Percentiles rank a stretch among this genome's conserved stretches.
These are phyloP conservation scores for Dipteronia dyeriana DNA, from an alignment of 345 rosid genomes.

Conservation along the genomic window DNA sequence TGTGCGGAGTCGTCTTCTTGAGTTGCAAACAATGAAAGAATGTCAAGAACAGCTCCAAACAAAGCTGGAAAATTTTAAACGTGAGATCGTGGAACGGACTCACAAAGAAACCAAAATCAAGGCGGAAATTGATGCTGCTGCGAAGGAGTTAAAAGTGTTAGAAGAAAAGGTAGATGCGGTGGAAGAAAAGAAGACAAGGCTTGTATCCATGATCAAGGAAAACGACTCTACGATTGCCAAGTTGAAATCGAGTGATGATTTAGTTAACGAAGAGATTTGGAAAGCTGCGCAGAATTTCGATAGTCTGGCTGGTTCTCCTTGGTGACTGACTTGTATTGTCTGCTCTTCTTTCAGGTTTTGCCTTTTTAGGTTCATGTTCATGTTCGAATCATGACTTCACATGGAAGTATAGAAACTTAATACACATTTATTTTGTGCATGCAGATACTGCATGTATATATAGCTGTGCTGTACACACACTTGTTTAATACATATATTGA, in stretches of 20 bases:
- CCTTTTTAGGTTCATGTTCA: too few relatives aligned
- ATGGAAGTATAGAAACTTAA: too few relatives aligned
- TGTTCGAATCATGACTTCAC: too few relatives aligned
- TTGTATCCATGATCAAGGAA: conserved; percentile 11
- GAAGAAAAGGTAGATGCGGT: conserved; percentile 1
- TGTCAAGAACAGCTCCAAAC: conserved; percentile 20
- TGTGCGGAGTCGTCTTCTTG: conserved; percentile 9
- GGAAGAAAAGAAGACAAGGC: not conserved
- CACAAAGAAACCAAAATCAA: conserved; percentile 8
- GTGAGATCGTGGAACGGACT: conserved; percentile 13
- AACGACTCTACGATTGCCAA: conserved; percentile 16
- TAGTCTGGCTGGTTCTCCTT: not conserved
- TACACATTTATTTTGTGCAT: too few relatives aligned
- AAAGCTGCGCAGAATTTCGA: not conserved
- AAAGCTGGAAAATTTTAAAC: conserved; percentile 11
- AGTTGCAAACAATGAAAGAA: conserved; percentile 31
- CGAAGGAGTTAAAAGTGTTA: conserved; percentile 13
- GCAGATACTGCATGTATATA: too few relatives aligned
- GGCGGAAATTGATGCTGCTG: conserved; percentile 13
- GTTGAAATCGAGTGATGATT: not conserved
- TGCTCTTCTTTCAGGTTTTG: too few relatives aligned
- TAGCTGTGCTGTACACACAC: too few relatives aligned
- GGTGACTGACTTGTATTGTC: not conserved
- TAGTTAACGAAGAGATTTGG: not conserved
- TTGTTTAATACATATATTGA: too few relatives aligned